Base-by-base conservation (phyloP, 805 yeast genomes). In the Blastobotrys terrestris region DNA sequence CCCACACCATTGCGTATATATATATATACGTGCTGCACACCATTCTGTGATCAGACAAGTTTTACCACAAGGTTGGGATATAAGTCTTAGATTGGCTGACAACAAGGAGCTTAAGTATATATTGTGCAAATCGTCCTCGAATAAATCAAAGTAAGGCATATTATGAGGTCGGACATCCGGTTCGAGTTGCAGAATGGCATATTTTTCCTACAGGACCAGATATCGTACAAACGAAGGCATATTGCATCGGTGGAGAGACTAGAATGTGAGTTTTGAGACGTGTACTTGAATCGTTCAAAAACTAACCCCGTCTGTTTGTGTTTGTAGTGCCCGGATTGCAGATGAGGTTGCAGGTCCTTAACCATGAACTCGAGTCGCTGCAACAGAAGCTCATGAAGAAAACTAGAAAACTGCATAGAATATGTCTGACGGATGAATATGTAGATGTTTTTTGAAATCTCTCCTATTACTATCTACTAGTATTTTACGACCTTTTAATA, bases 391-490 rank as follows among this genome's bases (percentile, higher is more conserved):
- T 44, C 31, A 43, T 19, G 19, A 44, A 46, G 19, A n/a, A 31
- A 31, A 53, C 20, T 31, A 58, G 45, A 40, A 55, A 53, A 21
- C 22, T 13, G 15, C 35, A 26, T 26, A 15, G 42, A 15, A 15
- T 39, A 39, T 39, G 42, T 39, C 5, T 15, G 42, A 14, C 18
- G 6, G 42, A 39, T 39, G 42, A 15, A 13, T 14, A 39, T 15
- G 42, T 39, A 14, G 42, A 41, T 20, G 44, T 15, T 41, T n/a
- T 19, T 41, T 26, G 35, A 26, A 26, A 11, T 26, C 11, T 26
- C n/a, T n/a, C n/a, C n/a, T n/a, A n/a, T n/a, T n/a, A n/a, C n/a
- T n/a, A n/a, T n/a, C n/a, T n/a, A n/a, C n/a, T n/a, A n/a, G n/a
- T n/a, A n/a, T n/a, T n/a, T n/a, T n/a, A n/a, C n/a, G n/a, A n/a